A percentile compares a stretch with the other conserved stretches of the same genome.
phyloP scores from a whole-genome alignment of 495 filamentous ascomycete species.

The Lasiosphaeris hirsuta region DNA sequence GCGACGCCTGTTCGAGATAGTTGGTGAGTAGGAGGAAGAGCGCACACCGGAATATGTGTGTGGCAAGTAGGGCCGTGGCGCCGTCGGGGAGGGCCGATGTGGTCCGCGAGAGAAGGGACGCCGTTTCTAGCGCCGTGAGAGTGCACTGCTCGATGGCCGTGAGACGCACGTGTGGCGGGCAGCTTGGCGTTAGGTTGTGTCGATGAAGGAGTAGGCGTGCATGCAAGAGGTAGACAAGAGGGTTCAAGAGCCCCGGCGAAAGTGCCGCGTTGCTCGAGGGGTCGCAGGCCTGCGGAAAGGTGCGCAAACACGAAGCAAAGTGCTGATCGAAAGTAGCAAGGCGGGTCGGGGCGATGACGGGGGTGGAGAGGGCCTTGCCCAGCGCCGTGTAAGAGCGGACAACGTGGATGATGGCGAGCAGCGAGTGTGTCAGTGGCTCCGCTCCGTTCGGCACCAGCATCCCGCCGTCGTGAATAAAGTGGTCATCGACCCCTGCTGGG shows the following conservation, averaged over 20 bases:
- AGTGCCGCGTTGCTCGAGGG: slow-evolving; percentile 59
- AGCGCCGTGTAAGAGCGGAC: slow-evolving; percentile 78
- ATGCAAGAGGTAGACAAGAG: slow-evolving; percentile 75
- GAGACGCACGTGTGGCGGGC: slow-evolving; percentile 58
- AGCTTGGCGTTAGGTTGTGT: slow-evolving; percentile 80
- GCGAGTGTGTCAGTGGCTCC: slow-evolving; percentile 53
- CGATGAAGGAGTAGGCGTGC: slow-evolving; percentile 83
- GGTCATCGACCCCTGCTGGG: slow-evolving; percentile 78
- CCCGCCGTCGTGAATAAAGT: slow-evolving; percentile 66
- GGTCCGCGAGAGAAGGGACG: slow-evolving; percentile 65
- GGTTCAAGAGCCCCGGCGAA: slow-evolving; percentile 68
- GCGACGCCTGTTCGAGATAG: slow-evolving; percentile 66
- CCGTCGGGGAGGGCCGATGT: slow-evolving; percentile 41
- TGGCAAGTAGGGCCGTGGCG: slow-evolving; percentile 57
- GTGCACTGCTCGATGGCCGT: slow-evolving; percentile 77
- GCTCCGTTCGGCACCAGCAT: slow-evolving; percentile 49
- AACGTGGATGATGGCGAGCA: slow-evolving; percentile 80
- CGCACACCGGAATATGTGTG: slow-evolving; percentile 86
- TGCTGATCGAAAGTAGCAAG: slow-evolving; percentile 79
- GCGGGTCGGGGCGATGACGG: slow-evolving; percentile 62
- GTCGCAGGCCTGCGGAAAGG: slow-evolving; percentile 72
- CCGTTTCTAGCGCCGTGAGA: slow-evolving; percentile 71
- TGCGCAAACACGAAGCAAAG: slow-evolving; percentile 68
- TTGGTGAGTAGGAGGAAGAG: slow-evolving; percentile 74
- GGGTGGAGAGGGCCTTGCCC: slow-evolving; percentile 65